Conservation (phyloP, 2,329 filamentous ascomycete species). For the Colletotrichum sp. region DNA sequence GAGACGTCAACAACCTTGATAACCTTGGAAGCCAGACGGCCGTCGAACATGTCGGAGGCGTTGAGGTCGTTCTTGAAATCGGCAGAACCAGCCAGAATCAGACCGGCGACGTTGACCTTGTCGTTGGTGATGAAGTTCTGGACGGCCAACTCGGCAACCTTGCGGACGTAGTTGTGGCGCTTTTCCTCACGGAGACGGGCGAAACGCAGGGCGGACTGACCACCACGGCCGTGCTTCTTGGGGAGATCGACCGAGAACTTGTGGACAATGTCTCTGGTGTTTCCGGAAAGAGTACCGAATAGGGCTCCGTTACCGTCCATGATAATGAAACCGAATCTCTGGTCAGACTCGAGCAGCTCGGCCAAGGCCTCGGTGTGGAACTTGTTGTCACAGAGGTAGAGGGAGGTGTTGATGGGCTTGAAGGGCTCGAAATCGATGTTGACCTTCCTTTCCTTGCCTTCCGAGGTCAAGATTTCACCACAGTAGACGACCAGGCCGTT, state of each 20-base stretch:
- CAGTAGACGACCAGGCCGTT: constrained; percentile 99
- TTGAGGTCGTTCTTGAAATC: constrained; percentile 99
- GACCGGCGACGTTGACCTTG: constrained; percentile 96
- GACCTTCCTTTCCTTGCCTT: constrained; percentile 99
- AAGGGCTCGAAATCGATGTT: constrained; percentile 99
- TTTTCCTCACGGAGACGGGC: constrained; percentile 99
- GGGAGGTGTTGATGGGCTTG: constrained; percentile 99
- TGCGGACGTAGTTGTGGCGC: constrained; percentile 99
- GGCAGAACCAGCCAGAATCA: constrained; percentile 95
- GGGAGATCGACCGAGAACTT: constrained; percentile 98
- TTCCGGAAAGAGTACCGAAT: constrained; percentile 95
- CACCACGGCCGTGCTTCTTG: constrained; percentile 99
- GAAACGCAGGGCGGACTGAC: constrained; percentile 99
- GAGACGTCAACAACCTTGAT: constrained; percentile 99
- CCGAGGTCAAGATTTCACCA: constrained; percentile 98
- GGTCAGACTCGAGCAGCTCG: constrained; percentile 96
- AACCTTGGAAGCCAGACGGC: constrained; percentile 89
- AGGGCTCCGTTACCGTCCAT: constrained; percentile 99
- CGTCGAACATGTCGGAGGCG: constrained; percentile 95
- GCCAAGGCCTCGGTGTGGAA: constrained; percentile 98
- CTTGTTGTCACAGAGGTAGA: constrained; percentile 99
- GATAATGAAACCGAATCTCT: constrained; percentile 99
- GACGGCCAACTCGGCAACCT: constrained; percentile 95
- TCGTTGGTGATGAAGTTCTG: constrained; percentile 99
- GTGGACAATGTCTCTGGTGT: constrained; percentile 95